Conservation (phyloP, 768 basidiomycete species). For the Cystobasidium onofrii region DNA sequence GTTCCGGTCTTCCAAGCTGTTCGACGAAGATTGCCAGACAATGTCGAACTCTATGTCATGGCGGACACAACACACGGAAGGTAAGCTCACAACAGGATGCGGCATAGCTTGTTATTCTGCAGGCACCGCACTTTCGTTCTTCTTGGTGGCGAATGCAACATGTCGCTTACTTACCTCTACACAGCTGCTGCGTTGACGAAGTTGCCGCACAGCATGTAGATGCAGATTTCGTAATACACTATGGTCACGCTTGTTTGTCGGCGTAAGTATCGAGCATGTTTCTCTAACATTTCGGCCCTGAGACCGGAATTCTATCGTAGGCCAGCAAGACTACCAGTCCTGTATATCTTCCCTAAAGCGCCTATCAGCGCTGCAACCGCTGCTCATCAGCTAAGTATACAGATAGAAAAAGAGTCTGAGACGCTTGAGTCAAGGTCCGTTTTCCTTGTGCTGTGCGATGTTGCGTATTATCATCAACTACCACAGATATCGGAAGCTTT, state of each 20-base stretch:
- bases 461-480: slow-evolving; percentile 52
- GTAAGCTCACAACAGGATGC: slow-evolving; percentile 48
- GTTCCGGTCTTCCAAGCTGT: slow-evolving; percentile 71
- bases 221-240: slow-evolving; percentile 84
- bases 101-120: background rate
- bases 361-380: slow-evolving; percentile 52
- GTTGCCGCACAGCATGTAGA: slow-evolving; percentile 89
- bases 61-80: slow-evolving; percentile 98
- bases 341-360: slow-evolving; percentile 81
- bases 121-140: background rate
- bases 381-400: slow-evolving; percentile 37
- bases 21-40: slow-evolving; percentile 51
- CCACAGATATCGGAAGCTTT: background rate
- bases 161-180: slow-evolving; percentile 27
- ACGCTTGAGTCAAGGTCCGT: slow-evolving; percentile 39
- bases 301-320: slow-evolving; percentile 47
- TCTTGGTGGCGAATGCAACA: background rate
- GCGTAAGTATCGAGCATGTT: slow-evolving; percentile 55
- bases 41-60: slow-evolving; percentile 70
- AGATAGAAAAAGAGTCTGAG: slow-evolving; percentile 14
- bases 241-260: slow-evolving; percentile 92
- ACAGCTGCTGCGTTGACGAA: slow-evolving; percentile 91
- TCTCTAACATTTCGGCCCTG: too few species aligned
- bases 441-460: slow-evolving; percentile 64
- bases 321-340: slow-evolving; percentile 74